Evolutionary conservation across 495 filamentous ascomycete species (phyloP).

Genomic region (Elasticomyces elasticus): DNA sequence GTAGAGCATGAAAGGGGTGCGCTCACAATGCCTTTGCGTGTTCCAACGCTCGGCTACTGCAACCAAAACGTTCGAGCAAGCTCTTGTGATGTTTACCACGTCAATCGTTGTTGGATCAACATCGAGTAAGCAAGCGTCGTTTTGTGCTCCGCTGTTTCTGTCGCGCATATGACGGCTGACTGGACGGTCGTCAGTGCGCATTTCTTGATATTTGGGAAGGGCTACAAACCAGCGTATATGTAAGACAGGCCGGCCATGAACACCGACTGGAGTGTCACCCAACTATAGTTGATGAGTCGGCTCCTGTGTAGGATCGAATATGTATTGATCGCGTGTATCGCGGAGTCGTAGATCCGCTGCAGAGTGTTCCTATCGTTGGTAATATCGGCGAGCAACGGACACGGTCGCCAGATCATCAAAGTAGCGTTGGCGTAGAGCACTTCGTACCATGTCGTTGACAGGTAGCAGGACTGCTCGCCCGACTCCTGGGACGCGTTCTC

Average conservation of each 20-base stretch:
- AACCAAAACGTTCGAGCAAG: slow-evolving; percentile 15
- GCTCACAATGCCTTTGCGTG: slow-evolving; percentile 3
- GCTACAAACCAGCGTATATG: slow-evolving; percentile 3
- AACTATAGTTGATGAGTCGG: slow-evolving; percentile 16
- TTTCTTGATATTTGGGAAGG: neutral
- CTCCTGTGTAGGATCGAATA: slow-evolving; percentile 7
- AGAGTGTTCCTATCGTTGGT: slow-evolving; percentile 5
- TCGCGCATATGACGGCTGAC: slow-evolving; percentile 8
- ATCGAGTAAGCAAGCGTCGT: neutral
- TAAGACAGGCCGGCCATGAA: slow-evolving; percentile 15
- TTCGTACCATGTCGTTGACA: slow-evolving; percentile 13
- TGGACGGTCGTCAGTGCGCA: neutral
- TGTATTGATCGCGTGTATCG: slow-evolving; percentile 7
- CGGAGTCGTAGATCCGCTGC: slow-evolving; percentile 9
- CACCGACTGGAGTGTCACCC: slow-evolving; percentile 14
- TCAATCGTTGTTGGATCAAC: slow-evolving; percentile 6
- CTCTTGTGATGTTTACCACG: slow-evolving; percentile 6
- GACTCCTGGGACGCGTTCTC: neutral
- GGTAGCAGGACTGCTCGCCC: slow-evolving; percentile 10
- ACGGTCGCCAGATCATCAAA: slow-evolving; percentile 16
- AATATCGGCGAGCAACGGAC: slow-evolving; percentile 8
- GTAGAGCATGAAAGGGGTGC: neutral
- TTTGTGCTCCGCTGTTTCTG: neutral
- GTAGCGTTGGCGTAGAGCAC: slow-evolving; percentile 10
- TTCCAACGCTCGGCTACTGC: slow-evolving; percentile 9